Percentiles rank a stretch among this genome's conserved stretches.
Evolutionary conservation across 257 asterid species (phyloP).

Genomic region (Fraxinus quadrangulata): DNA sequence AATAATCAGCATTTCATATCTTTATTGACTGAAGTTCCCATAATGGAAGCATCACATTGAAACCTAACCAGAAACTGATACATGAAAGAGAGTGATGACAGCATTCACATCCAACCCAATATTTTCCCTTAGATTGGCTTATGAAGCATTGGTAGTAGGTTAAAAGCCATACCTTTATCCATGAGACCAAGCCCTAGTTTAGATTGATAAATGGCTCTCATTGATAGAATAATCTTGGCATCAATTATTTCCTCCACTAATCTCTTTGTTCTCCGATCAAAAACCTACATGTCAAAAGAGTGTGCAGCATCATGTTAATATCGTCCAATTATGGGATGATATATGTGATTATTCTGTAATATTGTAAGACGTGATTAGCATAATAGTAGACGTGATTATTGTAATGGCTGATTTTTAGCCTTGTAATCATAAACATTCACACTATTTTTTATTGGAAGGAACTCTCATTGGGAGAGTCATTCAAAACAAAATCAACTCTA

Average conservation of each 20-base stretch:
- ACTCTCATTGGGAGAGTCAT: no score
- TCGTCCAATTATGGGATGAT: no score
- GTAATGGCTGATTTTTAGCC: no score
- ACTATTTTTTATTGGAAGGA: no score
- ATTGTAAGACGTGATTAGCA: no score
- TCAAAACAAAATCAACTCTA: no score
- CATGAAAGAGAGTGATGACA: slow-evolving; percentile 16
- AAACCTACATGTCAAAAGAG: slow-evolving; percentile 57
- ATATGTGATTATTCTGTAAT: no score
- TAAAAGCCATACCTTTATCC: slow-evolving; percentile 71
- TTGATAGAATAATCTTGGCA: slow-evolving; percentile 84
- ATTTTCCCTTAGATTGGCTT: slow-evolving; percentile 17
- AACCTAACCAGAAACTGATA: slow-evolving; percentile 8
- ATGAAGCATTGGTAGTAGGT: slow-evolving; percentile 16
- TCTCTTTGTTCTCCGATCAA: slow-evolving; percentile 84
- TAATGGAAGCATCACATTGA: slow-evolving; percentile 17
- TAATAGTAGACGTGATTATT: no score
- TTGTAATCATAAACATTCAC: no score
- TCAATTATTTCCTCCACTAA: slow-evolving; percentile 96
- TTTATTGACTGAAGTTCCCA: slow-evolving; percentile 3
- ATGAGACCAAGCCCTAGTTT: slow-evolving; percentile 90
- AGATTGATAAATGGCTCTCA: slow-evolving; percentile 96
- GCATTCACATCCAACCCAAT: slow-evolving; percentile 9
- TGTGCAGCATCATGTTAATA: neutral
- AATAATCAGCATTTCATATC: slow-evolving; percentile 1